These are phyloP conservation scores for Ephemerocybe angulata DNA, from an alignment of 768 basidiomycete species.

Conservation along the genomic window DNA sequence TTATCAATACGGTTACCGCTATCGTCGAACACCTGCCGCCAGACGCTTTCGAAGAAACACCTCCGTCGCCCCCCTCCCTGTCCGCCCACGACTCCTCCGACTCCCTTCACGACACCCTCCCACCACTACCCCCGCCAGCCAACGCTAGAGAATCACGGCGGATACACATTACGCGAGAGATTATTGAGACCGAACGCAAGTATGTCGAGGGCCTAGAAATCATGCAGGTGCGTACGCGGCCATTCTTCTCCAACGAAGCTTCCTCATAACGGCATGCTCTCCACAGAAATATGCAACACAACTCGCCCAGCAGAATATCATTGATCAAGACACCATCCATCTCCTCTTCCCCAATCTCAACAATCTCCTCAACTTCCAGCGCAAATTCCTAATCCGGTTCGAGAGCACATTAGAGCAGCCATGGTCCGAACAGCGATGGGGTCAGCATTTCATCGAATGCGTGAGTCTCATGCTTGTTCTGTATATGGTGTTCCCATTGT, in stretches of 20 bases:
- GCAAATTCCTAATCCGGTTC: slow-evolving; percentile 86
- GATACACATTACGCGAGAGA: slow-evolving; percentile 79
- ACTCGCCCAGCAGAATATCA: slow-evolving; percentile 74
- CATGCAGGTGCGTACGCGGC: slow-evolving; percentile 70
- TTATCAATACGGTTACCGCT: slow-evolving; percentile 83
- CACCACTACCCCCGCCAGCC: slow-evolving; percentile 38
- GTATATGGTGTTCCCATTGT: slow-evolving; percentile 38
- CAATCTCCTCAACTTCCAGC: slow-evolving; percentile 94
- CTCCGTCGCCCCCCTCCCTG: slow-evolving; percentile 54
- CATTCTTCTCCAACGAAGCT: slow-evolving; percentile 5
- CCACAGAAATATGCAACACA: slow-evolving; percentile 83
- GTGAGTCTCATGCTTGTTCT: slow-evolving; percentile 47
- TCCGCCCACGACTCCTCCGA: slow-evolving; percentile 59
- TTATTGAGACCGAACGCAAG: slow-evolving; percentile 92
- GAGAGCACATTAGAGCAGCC: slow-evolving; percentile 81
- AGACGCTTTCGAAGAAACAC: slow-evolving; percentile 61
- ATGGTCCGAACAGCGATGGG: slow-evolving; percentile 87
- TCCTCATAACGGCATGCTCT: slow-evolving; percentile 16
- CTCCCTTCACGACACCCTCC: slow-evolving; percentile 46
- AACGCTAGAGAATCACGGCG: slow-evolving; percentile 65
- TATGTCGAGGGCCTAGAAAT: slow-evolving; percentile 96
- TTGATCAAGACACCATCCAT: slow-evolving; percentile 95
- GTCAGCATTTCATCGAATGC: slow-evolving; percentile 75
- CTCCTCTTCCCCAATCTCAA: slow-evolving; percentile 92
- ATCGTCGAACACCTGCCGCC: slow-evolving; percentile 75